phyloP scores from a whole-genome alignment of 2,329 filamentous ascomycete genomes.

The Elsinoe necatrix region DNA sequence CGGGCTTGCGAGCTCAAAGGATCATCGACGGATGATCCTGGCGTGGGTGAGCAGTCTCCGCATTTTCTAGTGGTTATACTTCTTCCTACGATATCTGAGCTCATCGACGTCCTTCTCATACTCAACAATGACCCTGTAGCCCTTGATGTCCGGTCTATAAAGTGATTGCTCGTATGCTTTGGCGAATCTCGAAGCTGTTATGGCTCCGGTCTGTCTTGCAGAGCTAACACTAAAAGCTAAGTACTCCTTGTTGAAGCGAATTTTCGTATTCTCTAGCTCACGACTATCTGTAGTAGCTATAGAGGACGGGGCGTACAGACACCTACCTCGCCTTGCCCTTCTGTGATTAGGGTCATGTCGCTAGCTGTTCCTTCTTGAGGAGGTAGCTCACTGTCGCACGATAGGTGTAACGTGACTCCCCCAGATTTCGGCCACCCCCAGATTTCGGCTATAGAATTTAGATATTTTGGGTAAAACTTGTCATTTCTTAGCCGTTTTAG shows the following conservation, averaged over 20 bases:
- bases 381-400: neutral
- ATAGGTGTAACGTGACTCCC: neutral
- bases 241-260: slow-evolving; percentile 37
- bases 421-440: neutral
- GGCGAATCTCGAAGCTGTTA: neutral
- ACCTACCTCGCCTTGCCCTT: neutral
- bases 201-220: neutral
- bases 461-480: neutral
- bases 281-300: slow-evolving; percentile 27
- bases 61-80: no score
- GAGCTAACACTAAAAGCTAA: slow-evolving; percentile 19
- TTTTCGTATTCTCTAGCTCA: slow-evolving; percentile 27
- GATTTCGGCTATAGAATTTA: neutral
- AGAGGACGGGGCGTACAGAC: slow-evolving; percentile 33
- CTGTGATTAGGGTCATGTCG: neutral
- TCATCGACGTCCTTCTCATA: neutral
- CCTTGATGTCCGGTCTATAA: neutral
- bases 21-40: no score
- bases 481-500: neutral
- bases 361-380: neutral
- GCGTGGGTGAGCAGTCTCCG: no score
- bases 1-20: no score
- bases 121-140: neutral
- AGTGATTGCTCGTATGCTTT: neutral
- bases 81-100: neutral